These are phyloP conservation scores for Ogataea salicorniae DNA, from an alignment of 805 yeast genomes.

Conservation along the genomic window DNA sequence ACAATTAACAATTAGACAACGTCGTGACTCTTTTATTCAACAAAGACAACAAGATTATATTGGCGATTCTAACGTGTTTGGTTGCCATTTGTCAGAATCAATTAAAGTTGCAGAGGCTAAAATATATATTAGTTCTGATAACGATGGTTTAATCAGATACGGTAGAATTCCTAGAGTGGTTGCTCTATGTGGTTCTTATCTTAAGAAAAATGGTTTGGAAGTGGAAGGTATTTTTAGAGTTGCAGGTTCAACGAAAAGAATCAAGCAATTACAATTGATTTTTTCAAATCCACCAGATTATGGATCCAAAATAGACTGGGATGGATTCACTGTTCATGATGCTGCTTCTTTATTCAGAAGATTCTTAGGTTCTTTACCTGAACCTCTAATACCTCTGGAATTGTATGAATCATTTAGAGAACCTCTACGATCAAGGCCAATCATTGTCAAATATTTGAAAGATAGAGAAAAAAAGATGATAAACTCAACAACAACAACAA, in stretches of 20 bases:
- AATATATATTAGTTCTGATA: constrained; percentile 58
- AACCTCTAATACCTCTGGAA: constrained; percentile 80
- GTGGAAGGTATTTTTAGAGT: constrained; percentile 92
- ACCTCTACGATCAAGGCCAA: constrained; percentile 63
- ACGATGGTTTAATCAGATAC: constrained; percentile 65
- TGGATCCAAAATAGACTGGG: constrained; percentile 87
- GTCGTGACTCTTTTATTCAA: constrained; percentile 43
- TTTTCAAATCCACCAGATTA: constrained; percentile 87
- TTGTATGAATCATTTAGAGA: constrained; percentile 74
- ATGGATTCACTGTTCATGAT: constrained; percentile 92
- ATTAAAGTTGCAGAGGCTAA: constrained; percentile 72
- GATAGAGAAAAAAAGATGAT: constrained; percentile 36
- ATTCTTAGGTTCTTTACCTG: constrained; percentile 81
- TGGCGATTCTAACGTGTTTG: constrained; percentile 61
- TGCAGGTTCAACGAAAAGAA: constrained; percentile 85
- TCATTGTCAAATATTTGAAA: constrained; percentile 61
- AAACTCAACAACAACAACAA: constrained; percentile 3
- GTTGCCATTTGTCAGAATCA: constrained; percentile 69
- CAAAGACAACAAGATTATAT: constrained; percentile 38
- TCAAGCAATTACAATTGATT: constrained; percentile 75
- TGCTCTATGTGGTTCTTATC: constrained; percentile 88
- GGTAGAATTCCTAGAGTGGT: constrained; percentile 90
- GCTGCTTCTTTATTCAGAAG: constrained; percentile 89
- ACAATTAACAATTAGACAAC: constrained; percentile 35
- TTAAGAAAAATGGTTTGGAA: constrained; percentile 71